Percentiles rank a stretch among this genome's conserved stretches.
Evolutionary conservation across 257 asterid species (phyloP).

Genomic region (Solanum appendiculatum): DNA sequence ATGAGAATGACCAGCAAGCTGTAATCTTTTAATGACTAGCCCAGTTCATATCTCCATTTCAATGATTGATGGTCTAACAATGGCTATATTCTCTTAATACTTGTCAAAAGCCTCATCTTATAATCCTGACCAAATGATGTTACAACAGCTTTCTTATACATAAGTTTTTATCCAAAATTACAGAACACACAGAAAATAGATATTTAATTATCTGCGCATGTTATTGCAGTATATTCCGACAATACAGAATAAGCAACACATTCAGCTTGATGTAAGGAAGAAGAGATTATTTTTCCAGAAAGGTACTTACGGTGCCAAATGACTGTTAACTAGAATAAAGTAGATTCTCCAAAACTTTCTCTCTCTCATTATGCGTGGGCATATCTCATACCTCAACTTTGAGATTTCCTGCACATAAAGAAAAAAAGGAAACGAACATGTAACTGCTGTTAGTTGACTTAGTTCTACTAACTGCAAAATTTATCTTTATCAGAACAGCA

Average conservation of each 20-base stretch:
- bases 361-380: conserved; percentile 90
- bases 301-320: conserved; percentile 64
- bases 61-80: background rate
- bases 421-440: background rate
- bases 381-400: conserved; percentile 65
- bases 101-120: background rate
- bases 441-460: background rate
- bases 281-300: background rate
- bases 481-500: background rate
- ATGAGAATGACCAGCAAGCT: background rate
- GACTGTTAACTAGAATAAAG: conserved; percentile 77
- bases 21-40: background rate
- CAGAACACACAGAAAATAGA: background rate
- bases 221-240: background rate
- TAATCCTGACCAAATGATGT: background rate
- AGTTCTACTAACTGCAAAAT: background rate
- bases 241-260: background rate
- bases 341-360: conserved; percentile 93
- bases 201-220: too few relatives aligned
- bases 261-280: background rate
- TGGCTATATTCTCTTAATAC: background rate
- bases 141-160: background rate
- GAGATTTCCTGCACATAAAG: conserved; percentile 60
- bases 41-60: background rate
- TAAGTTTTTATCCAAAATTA: background rate